Percentiles rank a stretch among this genome's conserved stretches.
These are phyloP conservation scores for Aurinia saxatilis DNA, from an alignment of 345 rosid genomes.

Conservation along the genomic window DNA sequence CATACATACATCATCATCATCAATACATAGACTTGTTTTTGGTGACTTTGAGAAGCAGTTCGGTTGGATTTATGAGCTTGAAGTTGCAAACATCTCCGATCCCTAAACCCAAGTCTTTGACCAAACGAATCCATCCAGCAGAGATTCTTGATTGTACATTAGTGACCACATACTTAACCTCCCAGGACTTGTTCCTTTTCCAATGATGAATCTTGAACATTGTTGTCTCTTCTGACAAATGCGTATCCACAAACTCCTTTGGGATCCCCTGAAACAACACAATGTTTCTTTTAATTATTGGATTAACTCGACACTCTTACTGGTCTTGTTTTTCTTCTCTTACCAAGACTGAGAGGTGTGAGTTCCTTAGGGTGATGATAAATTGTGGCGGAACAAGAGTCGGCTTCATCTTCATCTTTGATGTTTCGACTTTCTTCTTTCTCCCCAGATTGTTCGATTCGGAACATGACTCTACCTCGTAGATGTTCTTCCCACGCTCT, in stretches of 20 bases:
- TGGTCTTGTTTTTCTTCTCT: neutral
- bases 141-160: conserved; percentile 8
- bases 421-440: neutral
- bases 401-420: conserved; percentile 5
- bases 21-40: neutral
- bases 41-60: conserved; percentile 9
- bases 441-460: neutral
- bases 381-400: conserved; percentile 19
- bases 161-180: neutral
- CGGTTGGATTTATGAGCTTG: conserved; percentile 8
- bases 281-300: too few species aligned
- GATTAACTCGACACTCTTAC: neutral
- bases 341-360: conserved; percentile 21
- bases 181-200: neutral
- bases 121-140: conserved; percentile 24
- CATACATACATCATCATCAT: too few species aligned
- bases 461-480: conserved; percentile 6
- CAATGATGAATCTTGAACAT: conserved; percentile 4
- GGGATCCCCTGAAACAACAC: neutral
- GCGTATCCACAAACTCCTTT: neutral
- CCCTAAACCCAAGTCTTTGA: neutral
- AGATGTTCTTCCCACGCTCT: neutral
- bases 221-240: neutral
- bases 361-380: neutral
- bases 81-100: conserved; percentile 22